phyloP scores from a whole-genome alignment of 192 early-diverging fungal species.

The Dissophora globulifera region DNA sequence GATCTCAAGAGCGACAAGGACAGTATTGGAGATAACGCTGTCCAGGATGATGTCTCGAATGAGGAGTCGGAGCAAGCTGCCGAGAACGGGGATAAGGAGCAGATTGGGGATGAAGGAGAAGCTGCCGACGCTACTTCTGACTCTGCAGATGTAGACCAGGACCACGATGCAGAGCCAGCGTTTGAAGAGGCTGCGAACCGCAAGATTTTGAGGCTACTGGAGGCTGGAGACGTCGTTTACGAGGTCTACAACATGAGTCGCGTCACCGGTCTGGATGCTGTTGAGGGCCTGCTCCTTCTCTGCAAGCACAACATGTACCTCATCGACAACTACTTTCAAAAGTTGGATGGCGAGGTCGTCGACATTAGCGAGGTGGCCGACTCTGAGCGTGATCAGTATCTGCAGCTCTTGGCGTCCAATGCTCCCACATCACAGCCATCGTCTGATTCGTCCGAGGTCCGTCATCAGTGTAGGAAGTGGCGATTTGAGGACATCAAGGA shows the following conservation, averaged over 20 bases:
- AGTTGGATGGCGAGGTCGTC: conserved; percentile 72
- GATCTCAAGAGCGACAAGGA: conserved; percentile 39
- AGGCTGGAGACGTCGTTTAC: conserved; percentile 73
- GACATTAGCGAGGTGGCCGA: conserved; percentile 76
- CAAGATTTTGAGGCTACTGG: conserved; percentile 75
- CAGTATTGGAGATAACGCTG: conserved; percentile 11
- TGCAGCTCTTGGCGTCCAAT: conserved; percentile 64
- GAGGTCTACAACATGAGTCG: conserved; percentile 77
- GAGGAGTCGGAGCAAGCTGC: conserved; percentile 1
- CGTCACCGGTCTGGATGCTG: conserved; percentile 74
- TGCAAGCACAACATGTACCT: conserved; percentile 80
- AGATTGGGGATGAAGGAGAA: background rate
- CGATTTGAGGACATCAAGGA: conserved; percentile 71
- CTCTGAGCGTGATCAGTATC: conserved; percentile 68
- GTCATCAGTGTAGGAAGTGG: conserved; percentile 63
- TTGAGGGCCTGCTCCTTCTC: conserved; percentile 73
- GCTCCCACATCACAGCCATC: conserved; percentile 53
- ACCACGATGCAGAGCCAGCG: conserved; percentile 53
- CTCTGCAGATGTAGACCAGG: conserved; percentile 33
- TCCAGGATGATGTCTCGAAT: conserved; percentile 11
- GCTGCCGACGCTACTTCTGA: too few species aligned
- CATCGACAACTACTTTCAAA: conserved; percentile 76
- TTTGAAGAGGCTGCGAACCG: conserved; percentile 77
- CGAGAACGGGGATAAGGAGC: conserved; percentile 6
- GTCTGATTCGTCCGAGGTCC: conserved; percentile 51